Conservation (phyloP, 148 eudicot species). For the Fagopyrum esculentum region DNA sequence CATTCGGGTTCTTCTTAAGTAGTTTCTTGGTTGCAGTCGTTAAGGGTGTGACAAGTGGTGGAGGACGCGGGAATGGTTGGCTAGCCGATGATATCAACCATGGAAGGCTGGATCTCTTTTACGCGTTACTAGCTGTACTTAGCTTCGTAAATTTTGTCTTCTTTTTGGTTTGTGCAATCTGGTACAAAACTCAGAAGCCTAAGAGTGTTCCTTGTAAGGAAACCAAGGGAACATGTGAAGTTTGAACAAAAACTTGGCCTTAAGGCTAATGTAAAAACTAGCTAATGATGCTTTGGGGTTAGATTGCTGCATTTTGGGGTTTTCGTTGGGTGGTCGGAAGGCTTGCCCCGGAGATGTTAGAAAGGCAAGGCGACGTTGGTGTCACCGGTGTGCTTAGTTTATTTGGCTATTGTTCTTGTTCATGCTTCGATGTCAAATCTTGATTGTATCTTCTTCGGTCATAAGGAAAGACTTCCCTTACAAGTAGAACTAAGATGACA, state of each 20-base stretch:
- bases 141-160: conserved; percentile 40
- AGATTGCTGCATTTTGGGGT: conserved; percentile 12
- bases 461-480: too few relatives aligned
- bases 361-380: conserved; percentile 1
- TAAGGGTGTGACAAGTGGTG: conserved; percentile 33
- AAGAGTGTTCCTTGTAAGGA: background rate
- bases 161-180: conserved; percentile 48
- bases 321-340: conserved; percentile 9
- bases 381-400: background rate
- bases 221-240: background rate
- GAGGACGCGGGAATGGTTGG: conserved; percentile 37
- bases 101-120: conserved; percentile 67
- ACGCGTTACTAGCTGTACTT: conserved; percentile 42
- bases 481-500: too few relatives aligned
- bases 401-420: background rate
- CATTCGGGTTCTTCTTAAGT: conserved; percentile 70
- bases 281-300: background rate
- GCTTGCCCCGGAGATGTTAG: background rate
- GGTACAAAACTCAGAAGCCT: conserved; percentile 40
- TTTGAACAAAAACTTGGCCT: background rate
- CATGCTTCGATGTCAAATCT: background rate
- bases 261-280: conserved; percentile 27
- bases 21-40: conserved; percentile 57
- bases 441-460: background rate
- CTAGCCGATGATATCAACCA: conserved; percentile 55